A percentile compares a stretch with the other conserved stretches of the same genome.
Conservation (phyloP, 257 asterid species). For the Solanum boliviense region DNA sequence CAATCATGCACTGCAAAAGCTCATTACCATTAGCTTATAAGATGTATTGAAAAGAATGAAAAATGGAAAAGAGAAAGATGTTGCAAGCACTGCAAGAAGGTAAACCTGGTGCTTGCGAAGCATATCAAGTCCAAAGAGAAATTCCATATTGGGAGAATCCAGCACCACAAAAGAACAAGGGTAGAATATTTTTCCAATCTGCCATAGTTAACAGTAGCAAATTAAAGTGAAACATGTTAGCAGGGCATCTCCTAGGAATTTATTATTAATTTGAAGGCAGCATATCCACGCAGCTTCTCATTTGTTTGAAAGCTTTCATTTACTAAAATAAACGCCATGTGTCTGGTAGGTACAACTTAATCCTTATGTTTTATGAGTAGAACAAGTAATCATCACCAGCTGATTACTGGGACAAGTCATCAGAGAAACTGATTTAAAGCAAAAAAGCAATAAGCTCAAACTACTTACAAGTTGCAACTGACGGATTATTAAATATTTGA, state of each 20-base stretch:
- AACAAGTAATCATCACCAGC: not conserved
- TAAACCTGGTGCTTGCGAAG: slow-evolving; percentile 90
- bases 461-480: not conserved
- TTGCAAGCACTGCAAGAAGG: slow-evolving; percentile 7
- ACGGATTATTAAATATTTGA: not conserved
- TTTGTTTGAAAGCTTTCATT: not conserved
- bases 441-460: not conserved
- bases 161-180: slow-evolving; percentile 87
- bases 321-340: not conserved
- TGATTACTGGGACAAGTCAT: not conserved
- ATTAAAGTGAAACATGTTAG: not conserved
- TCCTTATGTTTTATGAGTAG: not conserved
- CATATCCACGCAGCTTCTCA: not conserved
- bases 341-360: not conserved
- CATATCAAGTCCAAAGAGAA: slow-evolving; percentile 97
- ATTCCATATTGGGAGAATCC: slow-evolving; percentile 97
- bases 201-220: slow-evolving; percentile 6
- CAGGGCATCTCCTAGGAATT: not conserved
- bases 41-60: not conserved
- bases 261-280: not conserved
- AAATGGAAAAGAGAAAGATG: not conserved
- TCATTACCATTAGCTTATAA: slow-evolving; percentile 1
- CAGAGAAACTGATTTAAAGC: not conserved
- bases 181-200: slow-evolving; percentile 80
- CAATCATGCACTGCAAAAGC: slow-evolving; percentile 75